Percentiles rank a stretch among this genome's conserved stretches.
Evolutionary conservation across 495 filamentous ascomycete genomes (phyloP).

Genomic region (Penicillium desertorum): DNA sequence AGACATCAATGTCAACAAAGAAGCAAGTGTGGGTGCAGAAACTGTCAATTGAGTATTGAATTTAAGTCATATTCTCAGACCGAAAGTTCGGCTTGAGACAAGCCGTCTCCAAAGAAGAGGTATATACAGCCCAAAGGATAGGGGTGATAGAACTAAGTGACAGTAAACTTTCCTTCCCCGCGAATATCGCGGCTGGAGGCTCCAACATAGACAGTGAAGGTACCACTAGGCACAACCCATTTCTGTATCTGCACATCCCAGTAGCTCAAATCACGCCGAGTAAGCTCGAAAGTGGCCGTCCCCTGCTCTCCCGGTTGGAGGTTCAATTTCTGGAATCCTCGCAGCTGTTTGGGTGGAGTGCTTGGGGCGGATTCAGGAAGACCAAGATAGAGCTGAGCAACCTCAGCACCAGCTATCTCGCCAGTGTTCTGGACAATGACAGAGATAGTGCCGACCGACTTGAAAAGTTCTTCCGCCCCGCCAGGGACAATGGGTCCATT

Average conservation of each 20-base stretch:
- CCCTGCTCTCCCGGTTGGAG: conserved; percentile 41
- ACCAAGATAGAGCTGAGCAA: conserved; percentile 65
- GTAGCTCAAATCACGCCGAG: conserved; percentile 62
- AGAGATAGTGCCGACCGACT: conserved; percentile 50
- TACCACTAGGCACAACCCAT: conserved; percentile 58
- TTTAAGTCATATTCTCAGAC: too few relatives aligned
- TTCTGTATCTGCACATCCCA: conserved; percentile 62
- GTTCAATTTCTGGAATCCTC: conserved; percentile 63
- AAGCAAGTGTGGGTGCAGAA: background rate
- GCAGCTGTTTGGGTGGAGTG: conserved; percentile 38
- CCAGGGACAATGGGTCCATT: conserved; percentile 49
- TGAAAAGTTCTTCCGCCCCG: conserved; percentile 58
- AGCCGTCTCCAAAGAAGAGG: background rate
- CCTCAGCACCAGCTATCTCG: conserved; percentile 51
- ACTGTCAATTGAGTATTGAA: background rate
- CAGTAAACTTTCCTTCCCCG: conserved; percentile 19
- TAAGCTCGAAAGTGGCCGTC: conserved; percentile 55
- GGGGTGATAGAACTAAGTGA: background rate
- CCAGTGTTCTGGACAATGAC: conserved; percentile 53
- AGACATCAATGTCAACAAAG: background rate
- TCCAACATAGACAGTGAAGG: conserved; percentile 56
- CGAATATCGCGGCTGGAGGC: conserved; percentile 41
- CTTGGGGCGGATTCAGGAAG: conserved; percentile 41
- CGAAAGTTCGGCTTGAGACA: background rate
- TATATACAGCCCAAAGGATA: background rate